Evolutionary conservation across 805 yeast species (phyloP).

Genomic region (Yarrowia bubula): DNA sequence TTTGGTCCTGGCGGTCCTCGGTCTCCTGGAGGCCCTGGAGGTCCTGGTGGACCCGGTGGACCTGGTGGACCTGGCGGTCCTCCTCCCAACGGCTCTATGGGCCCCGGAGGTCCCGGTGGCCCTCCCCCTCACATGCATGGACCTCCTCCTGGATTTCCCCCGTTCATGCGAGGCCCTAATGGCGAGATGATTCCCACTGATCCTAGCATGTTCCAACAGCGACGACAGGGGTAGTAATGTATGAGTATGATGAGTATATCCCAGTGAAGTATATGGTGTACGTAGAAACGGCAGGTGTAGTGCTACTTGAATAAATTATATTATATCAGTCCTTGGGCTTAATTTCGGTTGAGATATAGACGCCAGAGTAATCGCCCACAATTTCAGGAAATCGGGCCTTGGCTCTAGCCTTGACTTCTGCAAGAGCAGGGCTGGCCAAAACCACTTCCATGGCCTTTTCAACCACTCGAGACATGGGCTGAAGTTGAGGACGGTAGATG

Average conservation of each 20-base stretch:
- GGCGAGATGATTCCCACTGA: slow-evolving; percentile 27
- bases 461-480: slow-evolving; percentile 30
- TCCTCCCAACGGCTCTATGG: background rate
- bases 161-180: slow-evolving; percentile 21
- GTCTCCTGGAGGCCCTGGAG: slow-evolving; percentile 6
- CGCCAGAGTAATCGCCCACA: background rate
- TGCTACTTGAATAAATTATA: no score
- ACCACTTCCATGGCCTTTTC: slow-evolving; percentile 30
- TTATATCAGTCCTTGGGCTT: background rate
- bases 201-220: slow-evolving; percentile 18
- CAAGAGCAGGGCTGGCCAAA: slow-evolving; percentile 2
- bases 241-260: background rate
- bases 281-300: no score
- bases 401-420: background rate
- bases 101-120: slow-evolving; percentile 10
- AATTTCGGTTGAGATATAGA: background rate
- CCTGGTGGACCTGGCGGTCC: slow-evolving; percentile 13
- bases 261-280: background rate
- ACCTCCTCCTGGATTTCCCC: slow-evolving; percentile 26
- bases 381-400: background rate
- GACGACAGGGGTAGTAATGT: slow-evolving; percentile 10
- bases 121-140: slow-evolving; percentile 25
- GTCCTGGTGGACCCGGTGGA: slow-evolving; percentile 9
- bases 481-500: slow-evolving; percentile 29
- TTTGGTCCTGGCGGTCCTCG: slow-evolving; percentile 24